Evolutionary conservation across 2,329 filamentous ascomycete genomes (phyloP), one percentile per base, ranked within the genome.

Genomic region (Cryphonectria nitschkei): DNA sequence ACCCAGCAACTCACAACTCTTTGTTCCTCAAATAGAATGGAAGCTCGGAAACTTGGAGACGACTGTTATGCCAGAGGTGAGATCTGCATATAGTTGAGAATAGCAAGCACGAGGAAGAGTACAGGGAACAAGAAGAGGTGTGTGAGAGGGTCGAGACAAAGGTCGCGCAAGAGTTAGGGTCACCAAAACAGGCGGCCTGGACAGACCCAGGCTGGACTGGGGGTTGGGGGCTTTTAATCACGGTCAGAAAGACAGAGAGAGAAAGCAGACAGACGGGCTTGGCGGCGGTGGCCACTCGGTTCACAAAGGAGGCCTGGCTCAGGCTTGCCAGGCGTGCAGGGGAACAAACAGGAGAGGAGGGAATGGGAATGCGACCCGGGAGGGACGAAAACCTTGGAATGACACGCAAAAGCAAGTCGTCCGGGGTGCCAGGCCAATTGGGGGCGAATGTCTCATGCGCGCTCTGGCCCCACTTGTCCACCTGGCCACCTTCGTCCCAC

Each of bases 111-210:
- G 26, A 58, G 26, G 13, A 16, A 58, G 54, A 11, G 29, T 61
- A 32, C 58, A 39, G 22, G 22, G 39, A 1, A 9, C 7, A 39
- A 61, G 3, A 32, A 46, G 37, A 14, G 13, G 39, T n/a, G 43
- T 19, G 61, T 14, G 37, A 64, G 39, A n/a, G 43, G 63, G 63
- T 54, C 65, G 54, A 67, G 67, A 69, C 70, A 65, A 1, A 68
- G 70, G 67, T 67, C 63, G 54, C 67, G 62, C 41, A 52, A 46
- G 62, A 68, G 16, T 54, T 37, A 39, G 68, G 70, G 70, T 56
- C 29, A 37, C 67, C 68, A 43, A 26, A 54, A 61, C 60, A 29
- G 66, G 66, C 46, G 61, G 32, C 60, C 67, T 54, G 41, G 68
- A 60, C 66, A 1, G 37, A 39, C 37, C 37, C 11, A 39, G 58